Conservation (phyloP, 495 filamentous ascomycete genomes). For the Articulospora tetracladia region DNA sequence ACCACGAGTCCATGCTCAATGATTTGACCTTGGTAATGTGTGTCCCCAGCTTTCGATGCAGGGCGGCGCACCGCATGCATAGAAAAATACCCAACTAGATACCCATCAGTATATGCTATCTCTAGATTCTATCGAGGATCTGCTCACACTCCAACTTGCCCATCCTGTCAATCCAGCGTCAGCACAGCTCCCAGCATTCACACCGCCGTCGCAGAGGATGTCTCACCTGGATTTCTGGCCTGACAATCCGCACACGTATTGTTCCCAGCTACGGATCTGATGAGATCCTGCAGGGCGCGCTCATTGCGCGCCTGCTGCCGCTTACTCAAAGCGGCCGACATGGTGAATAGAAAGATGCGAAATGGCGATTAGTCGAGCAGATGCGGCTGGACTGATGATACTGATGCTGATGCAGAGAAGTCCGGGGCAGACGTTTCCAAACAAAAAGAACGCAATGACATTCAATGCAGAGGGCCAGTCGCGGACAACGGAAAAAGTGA, state of each 20-base stretch:
- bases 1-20: slow-evolving; percentile 95
- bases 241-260: slow-evolving; percentile 92
- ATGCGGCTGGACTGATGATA: background rate
- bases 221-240: slow-evolving; percentile 85
- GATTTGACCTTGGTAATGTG: slow-evolving; percentile 99
- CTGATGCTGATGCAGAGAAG: background rate
- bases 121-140: background rate
- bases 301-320: slow-evolving; percentile 97
- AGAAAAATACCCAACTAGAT: slow-evolving; percentile 87
- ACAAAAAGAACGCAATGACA: background rate
- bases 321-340: slow-evolving; percentile 65
- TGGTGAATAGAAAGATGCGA: slow-evolving; percentile 21
- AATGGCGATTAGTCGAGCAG: background rate
- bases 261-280: slow-evolving; percentile 85
- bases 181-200: slow-evolving; percentile 8
- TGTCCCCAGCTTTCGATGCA: slow-evolving; percentile 95
- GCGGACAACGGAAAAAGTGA: background rate
- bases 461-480: background rate
- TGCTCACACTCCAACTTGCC: slow-evolving; percentile 96
- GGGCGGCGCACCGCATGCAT: slow-evolving; percentile 92
- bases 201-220: background rate
- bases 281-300: slow-evolving; percentile 82
- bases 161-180: slow-evolving; percentile 58
- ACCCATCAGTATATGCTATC: slow-evolving; percentile 3
- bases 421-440: background rate